phyloP scores from a whole-genome alignment of 129 eudicot species.

The Tagetes patula region DNA sequence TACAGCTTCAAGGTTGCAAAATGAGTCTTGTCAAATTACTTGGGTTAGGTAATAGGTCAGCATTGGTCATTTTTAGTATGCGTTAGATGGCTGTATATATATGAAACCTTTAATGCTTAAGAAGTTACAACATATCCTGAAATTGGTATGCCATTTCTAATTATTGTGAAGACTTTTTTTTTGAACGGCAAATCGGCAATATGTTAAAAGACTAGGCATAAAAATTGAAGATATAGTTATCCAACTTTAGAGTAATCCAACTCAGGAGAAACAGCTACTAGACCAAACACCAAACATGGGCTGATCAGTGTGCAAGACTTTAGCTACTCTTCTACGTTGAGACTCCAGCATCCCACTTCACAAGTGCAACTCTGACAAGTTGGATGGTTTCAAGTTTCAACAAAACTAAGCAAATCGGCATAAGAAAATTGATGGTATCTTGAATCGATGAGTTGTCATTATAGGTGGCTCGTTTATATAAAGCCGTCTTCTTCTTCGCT shows the following conservation, averaged over 20 bases:
- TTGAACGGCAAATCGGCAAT: no score
- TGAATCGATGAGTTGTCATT: background rate
- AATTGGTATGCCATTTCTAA: background rate
- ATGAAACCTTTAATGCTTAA: background rate
- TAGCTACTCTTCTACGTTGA: background rate
- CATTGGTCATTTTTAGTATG: background rate
- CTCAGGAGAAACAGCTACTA: background rate
- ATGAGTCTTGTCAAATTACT: background rate
- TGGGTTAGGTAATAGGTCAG: background rate
- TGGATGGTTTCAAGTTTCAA: background rate
- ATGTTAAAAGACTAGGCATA: background rate
- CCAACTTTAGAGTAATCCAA: background rate
- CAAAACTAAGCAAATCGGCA: background rate
- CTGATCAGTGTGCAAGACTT: background rate
- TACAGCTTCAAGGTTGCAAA: constrained; percentile 4
- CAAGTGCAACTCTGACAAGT: background rate
- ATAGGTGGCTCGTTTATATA: background rate
- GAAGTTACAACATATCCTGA: background rate
- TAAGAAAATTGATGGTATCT: background rate
- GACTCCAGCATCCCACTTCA: background rate
- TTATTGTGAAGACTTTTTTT: background rate
- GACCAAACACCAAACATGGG: background rate
- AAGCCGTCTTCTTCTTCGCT: background rate
- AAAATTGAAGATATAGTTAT: no score
- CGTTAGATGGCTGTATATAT: background rate